These are phyloP conservation scores for Cryphonectria japonica DNA, from an alignment of 2,329 filamentous ascomycete species.

Conservation along the genomic window DNA sequence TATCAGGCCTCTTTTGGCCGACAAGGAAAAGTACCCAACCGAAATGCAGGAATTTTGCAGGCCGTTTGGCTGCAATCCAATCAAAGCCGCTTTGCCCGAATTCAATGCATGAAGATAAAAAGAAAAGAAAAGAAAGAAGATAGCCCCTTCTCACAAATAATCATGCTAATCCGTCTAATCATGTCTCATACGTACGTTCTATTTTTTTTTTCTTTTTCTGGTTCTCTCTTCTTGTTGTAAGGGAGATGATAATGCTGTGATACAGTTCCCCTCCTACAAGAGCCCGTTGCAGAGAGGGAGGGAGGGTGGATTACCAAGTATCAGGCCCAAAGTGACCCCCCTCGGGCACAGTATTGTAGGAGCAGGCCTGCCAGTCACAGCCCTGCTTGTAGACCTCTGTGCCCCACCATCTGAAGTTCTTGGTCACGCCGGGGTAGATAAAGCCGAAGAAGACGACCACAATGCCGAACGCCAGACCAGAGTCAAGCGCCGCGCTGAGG, in stretches of 20 bases:
- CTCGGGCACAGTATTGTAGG: slow-evolving; percentile 66
- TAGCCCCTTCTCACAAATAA: background rate
- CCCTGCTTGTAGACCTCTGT: slow-evolving; percentile 84
- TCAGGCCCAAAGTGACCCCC: slow-evolving; percentile 70
- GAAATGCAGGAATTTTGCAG: background rate
- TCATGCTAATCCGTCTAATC: slow-evolving; percentile 5
- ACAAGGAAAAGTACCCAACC: background rate
- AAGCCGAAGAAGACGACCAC: slow-evolving; percentile 86
- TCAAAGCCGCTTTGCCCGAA: background rate
- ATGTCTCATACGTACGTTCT: slow-evolving; percentile 1
- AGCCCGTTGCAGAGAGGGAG: background rate
- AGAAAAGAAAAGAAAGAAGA: background rate
- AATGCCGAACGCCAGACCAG: slow-evolving; percentile 79
- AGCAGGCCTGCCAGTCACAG: slow-evolving; percentile 82
- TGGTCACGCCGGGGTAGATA: slow-evolving; percentile 77
- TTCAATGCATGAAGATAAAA: background rate
- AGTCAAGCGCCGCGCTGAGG: slow-evolving; percentile 80
- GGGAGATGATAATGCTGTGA: background rate
- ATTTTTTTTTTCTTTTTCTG: slow-evolving; percentile 1
- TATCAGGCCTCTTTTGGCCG: background rate
- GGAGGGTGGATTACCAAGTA: slow-evolving; percentile 49
- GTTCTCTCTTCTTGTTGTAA: background rate
- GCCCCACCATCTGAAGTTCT: slow-evolving; percentile 82
- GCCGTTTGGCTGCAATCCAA: background rate
- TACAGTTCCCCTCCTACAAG: too few relatives aligned